Base-by-base conservation (phyloP, 106 monocot genomes). In the Amphibolis antarctica region DNA sequence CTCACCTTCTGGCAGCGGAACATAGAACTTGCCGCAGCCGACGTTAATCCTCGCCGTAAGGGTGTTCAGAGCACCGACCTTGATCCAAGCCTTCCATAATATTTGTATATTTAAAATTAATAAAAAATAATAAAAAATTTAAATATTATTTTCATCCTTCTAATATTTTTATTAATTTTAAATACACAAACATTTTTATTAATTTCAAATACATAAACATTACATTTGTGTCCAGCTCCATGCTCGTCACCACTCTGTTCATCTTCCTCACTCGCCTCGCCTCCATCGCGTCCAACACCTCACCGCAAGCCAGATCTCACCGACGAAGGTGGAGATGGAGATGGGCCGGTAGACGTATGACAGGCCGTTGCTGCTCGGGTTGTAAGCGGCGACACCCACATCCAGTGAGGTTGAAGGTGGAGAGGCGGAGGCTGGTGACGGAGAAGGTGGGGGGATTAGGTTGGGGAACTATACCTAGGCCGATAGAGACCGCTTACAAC, bases 371-470 rank as follows among this genome's bases (percentile, higher is more conserved):
- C 29, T 20, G 60, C 60, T 61, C 5, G 60, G 60, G 43, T 61
- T 61, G 12, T 10, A n/a, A 18, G 44, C 43, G 60, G 60, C 42
- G 42, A 61, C 10, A 3, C 43, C 43, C 18, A 61, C 28, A 10
- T 61, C 12, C 20, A 7, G 60, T 42, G 60, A 61, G 14, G 31
- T 23, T 43, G 43, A 61, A 61, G 42, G 19, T 36, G 60, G 60
- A 21, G 42, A 61, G 3, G 7, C 36, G 31, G 60, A 61, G 10
- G 10, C 12, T 1, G 18, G 60, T 30, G 60, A 61, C 42, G 28
- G 60, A 61, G 19, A 61, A 61, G 20, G 43, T 61, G 20, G 60
- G 60, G 10, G n/a, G 60, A 17, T 44, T 61, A 9, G 60, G 60
- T 15, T 11, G 60, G 60, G n/a, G n/a, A n/a, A n/a, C n/a, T n/a